Evolutionary conservation across 345 rosid species (phyloP), one percentile per base, ranked within the genome.

Genomic region (Corymbia maculata): DNA sequence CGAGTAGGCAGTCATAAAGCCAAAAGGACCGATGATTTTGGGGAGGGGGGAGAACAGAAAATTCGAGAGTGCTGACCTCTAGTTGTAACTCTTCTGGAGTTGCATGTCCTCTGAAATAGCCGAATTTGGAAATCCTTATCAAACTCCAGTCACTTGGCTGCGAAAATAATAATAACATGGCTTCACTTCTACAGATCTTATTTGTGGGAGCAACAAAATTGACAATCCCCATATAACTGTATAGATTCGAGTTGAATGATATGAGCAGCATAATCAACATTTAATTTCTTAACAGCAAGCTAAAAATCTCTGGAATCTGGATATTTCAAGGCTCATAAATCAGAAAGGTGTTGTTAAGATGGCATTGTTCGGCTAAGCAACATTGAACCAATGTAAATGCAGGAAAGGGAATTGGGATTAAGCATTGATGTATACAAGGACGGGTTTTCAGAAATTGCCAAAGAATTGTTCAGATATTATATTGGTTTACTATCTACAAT

Each of bases 91-190:
- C 93, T 51, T 86, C 75, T 90, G 57, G 91, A 84, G 93, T 92
- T 6, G 95, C 95, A 86, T 93, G 92, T 21, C 89, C 95, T 92
- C 93, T 90, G 21, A 92, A 86, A 87, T 91, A 93, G 2, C 96
- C 97, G 80, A 87, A 94, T 87, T 93, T 85, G 9, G 90, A 86
- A 26, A 94, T 88, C 94, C 95, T 94, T 32, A 75, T 50, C 89
- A 94, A 90, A 89, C 96, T 95, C 96, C 96, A 95, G 4, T 26
- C 68, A 4, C 44, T 84, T 44, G 88, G 88, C 96, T 93, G 92
- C 68, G 5, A 75, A 36, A 75, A 36, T 47, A 70, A 17, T 13
- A 75, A 36, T 47, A 70, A 17, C 24, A 26, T 13, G 24, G 13
- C 45, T 68, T 68, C 80, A 32, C 80, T 68, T 68, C 45, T 19